Percentiles rank a stretch among this genome's conserved stretches.
Evolutionary conservation across 148 eudicot genomes (phyloP).

Genomic region (Rhododendron kiyosumense): DNA sequence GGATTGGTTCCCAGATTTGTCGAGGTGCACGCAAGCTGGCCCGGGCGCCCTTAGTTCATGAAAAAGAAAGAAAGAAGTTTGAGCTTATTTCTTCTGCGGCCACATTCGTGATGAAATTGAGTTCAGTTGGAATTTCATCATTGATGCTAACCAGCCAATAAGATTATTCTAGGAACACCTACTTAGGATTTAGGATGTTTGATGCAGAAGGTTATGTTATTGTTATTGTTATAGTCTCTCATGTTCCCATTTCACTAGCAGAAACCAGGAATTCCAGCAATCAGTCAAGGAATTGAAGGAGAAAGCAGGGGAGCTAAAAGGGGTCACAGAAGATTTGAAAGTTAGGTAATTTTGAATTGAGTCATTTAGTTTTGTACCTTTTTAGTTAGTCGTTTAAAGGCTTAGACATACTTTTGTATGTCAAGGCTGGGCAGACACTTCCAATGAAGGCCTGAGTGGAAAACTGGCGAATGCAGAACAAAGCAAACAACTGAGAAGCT

Average conservation of each 20-base stretch:
- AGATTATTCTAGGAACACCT: neutral
- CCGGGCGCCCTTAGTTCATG: neutral
- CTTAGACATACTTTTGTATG: conserved; percentile 57
- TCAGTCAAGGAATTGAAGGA: conserved; percentile 80
- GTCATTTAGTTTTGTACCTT: neutral
- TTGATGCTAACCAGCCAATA: neutral
- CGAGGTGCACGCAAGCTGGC: neutral
- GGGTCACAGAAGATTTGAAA: conserved; percentile 73
- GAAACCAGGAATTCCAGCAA: conserved; percentile 77
- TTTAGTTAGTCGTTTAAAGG: conserved; percentile 28
- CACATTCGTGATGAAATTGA: neutral
- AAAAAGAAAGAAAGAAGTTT: neutral
- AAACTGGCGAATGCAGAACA: conserved; percentile 81
- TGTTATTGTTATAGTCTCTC: neutral
- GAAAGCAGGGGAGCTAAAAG: conserved; percentile 80
- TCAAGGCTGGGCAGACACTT: conserved; percentile 58
- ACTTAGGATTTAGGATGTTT: conserved; percentile 2
- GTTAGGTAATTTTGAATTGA: conserved; percentile 48
- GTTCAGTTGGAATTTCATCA: neutral
- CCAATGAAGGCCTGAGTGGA: conserved; percentile 57
- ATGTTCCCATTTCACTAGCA: conserved; percentile 18
- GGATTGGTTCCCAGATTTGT: neutral
- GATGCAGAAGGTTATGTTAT: neutral
- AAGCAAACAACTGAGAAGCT: conserved; percentile 93
- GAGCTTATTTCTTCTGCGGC: neutral